These are phyloP conservation scores for Glycyrrhiza uralensis DNA, from an alignment of 306 rosid species.

Conservation along the genomic window DNA sequence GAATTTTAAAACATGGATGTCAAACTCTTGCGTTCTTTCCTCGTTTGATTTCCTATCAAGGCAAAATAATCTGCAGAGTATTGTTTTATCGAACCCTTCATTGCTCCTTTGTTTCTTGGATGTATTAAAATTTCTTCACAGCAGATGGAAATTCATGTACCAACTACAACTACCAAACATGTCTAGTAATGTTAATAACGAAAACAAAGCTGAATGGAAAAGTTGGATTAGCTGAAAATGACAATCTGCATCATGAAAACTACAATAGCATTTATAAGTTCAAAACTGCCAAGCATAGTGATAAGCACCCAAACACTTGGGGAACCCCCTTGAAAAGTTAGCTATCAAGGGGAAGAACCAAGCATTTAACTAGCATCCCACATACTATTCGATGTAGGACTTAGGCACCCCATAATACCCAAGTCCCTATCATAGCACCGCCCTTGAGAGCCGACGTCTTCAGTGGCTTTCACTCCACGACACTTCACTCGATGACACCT, in stretches of 20 bases:
- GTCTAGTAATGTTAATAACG: not conserved
- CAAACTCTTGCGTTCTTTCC: not conserved
- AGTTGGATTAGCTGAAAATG: not conserved
- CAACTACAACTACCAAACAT: not conserved
- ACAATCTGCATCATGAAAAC: not conserved
- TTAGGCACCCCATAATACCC: too few species aligned
- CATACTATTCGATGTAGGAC: too few species aligned
- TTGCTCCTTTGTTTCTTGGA: not conserved
- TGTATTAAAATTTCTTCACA: not conserved
- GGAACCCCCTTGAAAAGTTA: too few species aligned
- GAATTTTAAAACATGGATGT: not conserved
- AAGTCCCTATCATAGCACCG: too few species aligned
- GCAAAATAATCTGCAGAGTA: not conserved
- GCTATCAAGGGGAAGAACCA: too few species aligned
- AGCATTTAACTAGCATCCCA: too few species aligned
- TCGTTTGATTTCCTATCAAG: not conserved
- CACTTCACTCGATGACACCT: too few species aligned
- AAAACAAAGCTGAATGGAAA: not conserved
- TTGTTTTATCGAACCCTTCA: not conserved
- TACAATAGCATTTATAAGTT: not conserved
- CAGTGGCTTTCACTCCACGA: too few species aligned
- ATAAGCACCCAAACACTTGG: too few species aligned
- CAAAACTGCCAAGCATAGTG: not conserved
- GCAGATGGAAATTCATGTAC: not conserved
- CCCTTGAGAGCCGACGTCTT: too few species aligned